These are phyloP conservation scores for Picochlorum sp. DNA, from an alignment of 139 green algal species.

Conservation along the genomic window DNA sequence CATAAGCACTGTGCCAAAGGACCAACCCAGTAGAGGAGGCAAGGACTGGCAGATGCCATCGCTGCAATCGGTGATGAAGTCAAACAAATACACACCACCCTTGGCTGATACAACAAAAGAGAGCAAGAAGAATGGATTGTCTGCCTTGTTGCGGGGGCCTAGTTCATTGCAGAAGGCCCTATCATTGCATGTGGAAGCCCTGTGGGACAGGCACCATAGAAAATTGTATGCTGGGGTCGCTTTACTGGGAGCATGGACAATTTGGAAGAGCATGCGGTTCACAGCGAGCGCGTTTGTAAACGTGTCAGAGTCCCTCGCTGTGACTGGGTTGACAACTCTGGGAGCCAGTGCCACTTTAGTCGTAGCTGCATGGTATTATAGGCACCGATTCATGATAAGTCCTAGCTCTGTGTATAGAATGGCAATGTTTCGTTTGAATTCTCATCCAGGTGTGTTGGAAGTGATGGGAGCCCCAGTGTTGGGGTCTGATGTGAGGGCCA, in stretches of 20 bases:
- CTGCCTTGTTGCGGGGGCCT: neutral
- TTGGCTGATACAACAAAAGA: no score
- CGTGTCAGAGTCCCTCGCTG: slow-evolving; percentile 47
- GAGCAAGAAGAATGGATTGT: no score
- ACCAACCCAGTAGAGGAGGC: no score
- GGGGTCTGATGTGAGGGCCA: slow-evolving; percentile 46
- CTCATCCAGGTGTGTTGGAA: slow-evolving; percentile 53
- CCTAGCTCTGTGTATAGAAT: slow-evolving; percentile 46
- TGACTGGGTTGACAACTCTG: slow-evolving; percentile 35
- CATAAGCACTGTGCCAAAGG: no score
- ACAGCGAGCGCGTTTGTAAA: slow-evolving; percentile 42
- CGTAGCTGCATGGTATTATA: neutral
- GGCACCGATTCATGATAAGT: slow-evolving; percentile 36
- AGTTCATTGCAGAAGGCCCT: slow-evolving; percentile 32
- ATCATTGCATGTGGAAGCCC: slow-evolving; percentile 43
- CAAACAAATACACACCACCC: no score
- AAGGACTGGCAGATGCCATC: no score
- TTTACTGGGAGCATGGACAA: slow-evolving; percentile 18
- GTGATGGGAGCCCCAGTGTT: slow-evolving; percentile 67
- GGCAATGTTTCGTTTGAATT: slow-evolving; percentile 58
- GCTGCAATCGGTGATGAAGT: no score
- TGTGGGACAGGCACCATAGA: slow-evolving; percentile 44
- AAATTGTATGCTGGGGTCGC: slow-evolving; percentile 25
- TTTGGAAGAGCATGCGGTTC: slow-evolving; percentile 44
- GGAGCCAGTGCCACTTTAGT: neutral